Evolutionary conservation across 2,329 filamentous ascomycete genomes (phyloP).

Genomic region (Aspergillus sp.): DNA sequence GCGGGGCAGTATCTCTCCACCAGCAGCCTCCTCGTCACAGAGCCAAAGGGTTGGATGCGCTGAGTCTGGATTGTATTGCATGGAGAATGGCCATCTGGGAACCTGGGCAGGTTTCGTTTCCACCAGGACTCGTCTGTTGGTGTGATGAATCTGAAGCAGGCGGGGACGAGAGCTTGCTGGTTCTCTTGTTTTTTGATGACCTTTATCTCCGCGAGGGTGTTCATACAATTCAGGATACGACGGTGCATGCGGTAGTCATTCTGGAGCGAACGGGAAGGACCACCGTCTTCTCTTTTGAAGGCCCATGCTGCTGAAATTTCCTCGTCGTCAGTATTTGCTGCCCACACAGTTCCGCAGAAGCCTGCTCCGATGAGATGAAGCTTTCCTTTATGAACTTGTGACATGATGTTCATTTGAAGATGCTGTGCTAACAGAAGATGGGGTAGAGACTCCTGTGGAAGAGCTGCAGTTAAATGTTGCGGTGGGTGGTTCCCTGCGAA

Average conservation of each 20-base stretch:
- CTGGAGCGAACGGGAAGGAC: conserved; percentile 22
- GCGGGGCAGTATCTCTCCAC: conserved; percentile 34
- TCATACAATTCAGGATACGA: conserved; percentile 15
- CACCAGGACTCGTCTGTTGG: conserved; percentile 25
- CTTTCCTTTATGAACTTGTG: no score
- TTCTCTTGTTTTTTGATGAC: background rate
- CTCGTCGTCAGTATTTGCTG: conserved; percentile 11
- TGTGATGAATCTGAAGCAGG: conserved; percentile 23
- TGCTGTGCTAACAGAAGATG: no score
- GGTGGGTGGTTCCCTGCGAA: no score
- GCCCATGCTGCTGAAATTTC: conserved; percentile 15
- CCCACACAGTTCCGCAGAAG: conserved; percentile 33
- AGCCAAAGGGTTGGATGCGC: conserved; percentile 32
- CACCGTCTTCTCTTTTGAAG: conserved; percentile 33
- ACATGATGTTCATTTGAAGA: no score
- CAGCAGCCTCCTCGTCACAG: conserved; percentile 24
- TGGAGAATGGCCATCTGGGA: conserved; percentile 25
- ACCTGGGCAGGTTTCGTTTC: conserved; percentile 20
- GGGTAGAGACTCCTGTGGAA: no score
- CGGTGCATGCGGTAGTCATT: conserved; percentile 34
- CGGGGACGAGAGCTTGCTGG: conserved; percentile 15
- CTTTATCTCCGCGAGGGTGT: background rate
- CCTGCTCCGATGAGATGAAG: conserved; percentile 25
- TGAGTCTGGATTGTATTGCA: conserved; percentile 36
- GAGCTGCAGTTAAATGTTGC: no score